A percentile compares a stretch with the other conserved stretches of the same genome.
Conservation (phyloP, 768 basidiomycete species). For the Cyclocybe cylindracea region DNA sequence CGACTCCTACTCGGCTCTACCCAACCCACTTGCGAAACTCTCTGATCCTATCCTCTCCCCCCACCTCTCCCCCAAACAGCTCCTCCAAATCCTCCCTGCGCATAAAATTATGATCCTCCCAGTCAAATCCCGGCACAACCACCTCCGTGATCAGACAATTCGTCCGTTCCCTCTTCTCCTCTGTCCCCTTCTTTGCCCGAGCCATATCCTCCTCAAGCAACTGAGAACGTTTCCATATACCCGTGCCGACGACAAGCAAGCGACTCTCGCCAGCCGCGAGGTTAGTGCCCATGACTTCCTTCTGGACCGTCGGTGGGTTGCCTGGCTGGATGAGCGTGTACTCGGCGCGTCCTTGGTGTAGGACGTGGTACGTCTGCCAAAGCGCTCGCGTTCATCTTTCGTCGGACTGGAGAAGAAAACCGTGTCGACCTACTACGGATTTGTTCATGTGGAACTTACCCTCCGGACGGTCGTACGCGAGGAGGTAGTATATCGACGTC, state of each 20-base stretch:
- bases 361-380: slow-evolving; percentile 49
- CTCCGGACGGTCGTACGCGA: slow-evolving; percentile 38
- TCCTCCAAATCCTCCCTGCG: slow-evolving; percentile 31
- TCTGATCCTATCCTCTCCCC: slow-evolving; percentile 10
- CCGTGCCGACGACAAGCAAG: slow-evolving; percentile 52
- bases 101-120: slow-evolving; percentile 52
- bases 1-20: too few species aligned
- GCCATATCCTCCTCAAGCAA: slow-evolving; percentile 45
- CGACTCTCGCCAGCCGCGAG: slow-evolving; percentile 41
- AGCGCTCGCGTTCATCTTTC: background rate
- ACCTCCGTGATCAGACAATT: slow-evolving; percentile 62
- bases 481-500: slow-evolving; percentile 51
- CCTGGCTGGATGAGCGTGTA: slow-evolving; percentile 45
- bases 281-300: slow-evolving; percentile 45
- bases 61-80: slow-evolving; percentile 31
- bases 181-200: slow-evolving; percentile 22
- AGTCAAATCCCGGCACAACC: slow-evolving; percentile 57
- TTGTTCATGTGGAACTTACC: slow-evolving; percentile 51
- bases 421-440: slow-evolving; percentile 34
- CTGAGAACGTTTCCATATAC: slow-evolving; percentile 56
- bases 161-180: slow-evolving; percentile 31
- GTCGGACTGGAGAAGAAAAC: background rate
- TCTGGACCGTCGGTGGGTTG: slow-evolving; percentile 33
- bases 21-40: background rate
- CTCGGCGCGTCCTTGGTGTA: slow-evolving; percentile 50